A percentile compares a stretch with the other conserved stretches of the same genome.
phyloP scores from a whole-genome alignment of 352 stramenopile species.

The Pythium scleroteichum region DNA sequence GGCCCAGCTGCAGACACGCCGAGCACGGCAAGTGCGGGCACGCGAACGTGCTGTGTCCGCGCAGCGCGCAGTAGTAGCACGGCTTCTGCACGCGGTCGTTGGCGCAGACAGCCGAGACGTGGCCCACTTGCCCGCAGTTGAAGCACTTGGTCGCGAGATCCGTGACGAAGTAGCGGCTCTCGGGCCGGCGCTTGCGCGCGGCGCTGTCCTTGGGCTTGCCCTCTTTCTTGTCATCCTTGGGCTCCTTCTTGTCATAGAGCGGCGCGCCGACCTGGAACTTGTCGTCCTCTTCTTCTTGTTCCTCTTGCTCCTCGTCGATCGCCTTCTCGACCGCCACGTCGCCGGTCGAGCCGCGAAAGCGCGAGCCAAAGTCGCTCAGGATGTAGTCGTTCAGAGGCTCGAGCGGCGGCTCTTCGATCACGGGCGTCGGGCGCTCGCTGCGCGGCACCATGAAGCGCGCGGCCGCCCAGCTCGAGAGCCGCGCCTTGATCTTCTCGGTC shows the following conservation, averaged over 20 bases:
- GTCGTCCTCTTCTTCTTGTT: conserved; percentile 29
- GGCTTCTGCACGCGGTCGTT: conserved; percentile 71
- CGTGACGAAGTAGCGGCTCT: conserved; percentile 82
- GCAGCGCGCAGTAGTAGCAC: conserved; percentile 81
- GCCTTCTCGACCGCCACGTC: conserved; percentile 55
- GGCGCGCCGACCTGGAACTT: conserved; percentile 53
- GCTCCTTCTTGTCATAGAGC: conserved; percentile 36
- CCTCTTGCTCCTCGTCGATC: conserved; percentile 27
- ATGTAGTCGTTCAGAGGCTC: conserved; percentile 87
- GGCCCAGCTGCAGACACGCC: conserved; percentile 66
- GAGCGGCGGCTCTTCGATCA: conserved; percentile 62
- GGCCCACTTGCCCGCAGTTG: conserved; percentile 78
- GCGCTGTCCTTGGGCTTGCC: conserved; percentile 25
- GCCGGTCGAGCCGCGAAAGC: conserved; percentile 54
- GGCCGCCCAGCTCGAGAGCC: conserved; percentile 73
- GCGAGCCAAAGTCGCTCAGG: conserved; percentile 75
- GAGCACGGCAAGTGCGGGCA: conserved; percentile 72
- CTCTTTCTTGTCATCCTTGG: neutral
- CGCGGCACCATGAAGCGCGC: conserved; percentile 64
- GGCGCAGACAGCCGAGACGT: conserved; percentile 74
- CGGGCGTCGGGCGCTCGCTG: conserved; percentile 49
- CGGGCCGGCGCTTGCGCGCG: conserved; percentile 45
- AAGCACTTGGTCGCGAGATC: conserved; percentile 85
- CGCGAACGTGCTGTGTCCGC: conserved; percentile 65
- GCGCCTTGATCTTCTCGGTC: conserved; percentile 31